Base-by-base conservation (phyloP, 2,329 filamentous ascomycete species). In the Arthrinium phaeospermum region DNA sequence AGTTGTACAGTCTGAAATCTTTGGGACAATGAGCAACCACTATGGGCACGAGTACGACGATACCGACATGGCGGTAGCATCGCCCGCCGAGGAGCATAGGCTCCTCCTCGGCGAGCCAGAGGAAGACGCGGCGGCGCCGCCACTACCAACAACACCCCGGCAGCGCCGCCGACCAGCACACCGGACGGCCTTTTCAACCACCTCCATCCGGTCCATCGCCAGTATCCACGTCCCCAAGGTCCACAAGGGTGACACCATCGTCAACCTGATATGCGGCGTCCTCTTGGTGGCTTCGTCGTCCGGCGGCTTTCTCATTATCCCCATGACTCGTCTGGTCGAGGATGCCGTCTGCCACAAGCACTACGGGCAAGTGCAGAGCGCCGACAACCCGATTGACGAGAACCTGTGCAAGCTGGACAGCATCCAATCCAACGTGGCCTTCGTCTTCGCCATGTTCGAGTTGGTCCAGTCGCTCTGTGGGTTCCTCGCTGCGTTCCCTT, bases 271-370 rank as follows among this genome's bases (percentile, higher is more conserved):
- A 8, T 79, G 80, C 57, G 69, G 74, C 27, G 79, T 82, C 4
- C 74, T 80, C 13, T 79, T 84, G 57, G 69, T 83, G 24, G 75
- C 79, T 3, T 75, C 77, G 0, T 79, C 77, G 49, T 76, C 80
- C 1, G 75, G 71, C 3, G 79, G 78, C 3, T 78, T 85, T 27
- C 75, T 77, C 72, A 72, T 64, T 3, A 79, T 84, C 24, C 82
- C 83, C 2, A 68, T 75, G 6, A 78, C 80, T 16, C 80, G 82
- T 24, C 73, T 83, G 24, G 76, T 80, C 41, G 83, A 85, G 72
- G 81, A 85, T 75, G 78, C 82, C 57, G 71, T 83, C 47, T 85
- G 83, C 73, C 81, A 81, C 72, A 70, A 78, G 16, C 79, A 82
- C 71, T 83, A 83, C 72, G 75, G 78, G n/a, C 30, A 73, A 30